These are phyloP conservation scores for Lepiota venenata DNA, from an alignment of 768 basidiomycete genomes.

Conservation along the genomic window DNA sequence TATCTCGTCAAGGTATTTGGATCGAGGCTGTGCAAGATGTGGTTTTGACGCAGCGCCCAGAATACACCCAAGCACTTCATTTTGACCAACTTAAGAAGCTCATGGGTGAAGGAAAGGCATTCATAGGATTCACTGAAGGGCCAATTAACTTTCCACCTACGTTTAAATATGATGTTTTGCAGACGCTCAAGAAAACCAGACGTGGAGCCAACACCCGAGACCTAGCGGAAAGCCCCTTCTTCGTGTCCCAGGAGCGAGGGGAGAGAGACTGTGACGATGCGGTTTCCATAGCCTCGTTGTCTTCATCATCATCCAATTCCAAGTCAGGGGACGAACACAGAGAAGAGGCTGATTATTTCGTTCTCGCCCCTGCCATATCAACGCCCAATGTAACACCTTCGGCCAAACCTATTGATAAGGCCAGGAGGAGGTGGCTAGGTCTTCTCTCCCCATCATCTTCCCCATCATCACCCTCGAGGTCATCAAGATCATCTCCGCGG, in stretches of 20 bases:
- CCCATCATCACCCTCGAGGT: not conserved
- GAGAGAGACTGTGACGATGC: slow-evolving; percentile 19
- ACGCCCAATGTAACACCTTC: not conserved
- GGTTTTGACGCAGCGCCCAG: slow-evolving; percentile 30
- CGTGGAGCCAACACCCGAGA: slow-evolving; percentile 30
- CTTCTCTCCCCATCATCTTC: not conserved
- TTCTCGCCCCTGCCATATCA: not conserved
- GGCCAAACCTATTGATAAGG: not conserved
- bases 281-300: not conserved
- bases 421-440: slow-evolving; percentile 1
- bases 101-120: slow-evolving; percentile 68
- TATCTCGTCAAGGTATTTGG: slow-evolving; percentile 66
- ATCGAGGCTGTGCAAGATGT: not conserved
- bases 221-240: slow-evolving; percentile 5
- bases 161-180: slow-evolving; percentile 87
- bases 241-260: slow-evolving; percentile 18
- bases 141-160: slow-evolving; percentile 87
- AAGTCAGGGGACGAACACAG: slow-evolving; percentile 18
- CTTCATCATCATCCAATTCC: slow-evolving; percentile 2
- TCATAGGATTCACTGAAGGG: slow-evolving; percentile 79
- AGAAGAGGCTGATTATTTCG: slow-evolving; percentile 21
- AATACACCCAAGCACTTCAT: slow-evolving; percentile 80
- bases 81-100: slow-evolving; percentile 85
- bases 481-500: not conserved
- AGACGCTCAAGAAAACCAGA: slow-evolving; percentile 49